Conservation (phyloP, 768 basidiomycete genomes). For the Termitomyces sp. region DNA sequence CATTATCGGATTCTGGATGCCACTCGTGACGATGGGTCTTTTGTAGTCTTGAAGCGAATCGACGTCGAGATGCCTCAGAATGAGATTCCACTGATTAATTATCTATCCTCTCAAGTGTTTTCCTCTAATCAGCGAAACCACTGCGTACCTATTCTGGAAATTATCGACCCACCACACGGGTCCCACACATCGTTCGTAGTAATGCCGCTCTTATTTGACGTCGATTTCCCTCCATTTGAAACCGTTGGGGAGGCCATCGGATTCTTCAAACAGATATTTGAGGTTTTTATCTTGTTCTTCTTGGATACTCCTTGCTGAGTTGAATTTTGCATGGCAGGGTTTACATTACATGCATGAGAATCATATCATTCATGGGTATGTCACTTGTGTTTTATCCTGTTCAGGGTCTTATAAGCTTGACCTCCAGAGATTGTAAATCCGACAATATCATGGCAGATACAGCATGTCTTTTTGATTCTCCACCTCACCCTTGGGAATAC, state of each 20-base stretch:
- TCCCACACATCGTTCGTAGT: slow-evolving; percentile 12
- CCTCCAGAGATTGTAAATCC: slow-evolving; percentile 11
- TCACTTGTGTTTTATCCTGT: neutral
- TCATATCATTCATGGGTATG: slow-evolving; percentile 26
- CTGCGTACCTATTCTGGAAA: slow-evolving; percentile 16
- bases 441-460: slow-evolving; percentile 16
- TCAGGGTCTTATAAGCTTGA: neutral
- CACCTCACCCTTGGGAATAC: slow-evolving; percentile 6
- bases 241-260: slow-evolving; percentile 24
- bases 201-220: slow-evolving; percentile 19
- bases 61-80: slow-evolving; percentile 9
- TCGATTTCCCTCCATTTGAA: slow-evolving; percentile 15
- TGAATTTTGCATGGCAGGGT: slow-evolving; percentile 14
- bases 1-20: slow-evolving; percentile 20
- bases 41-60: slow-evolving; percentile 23
- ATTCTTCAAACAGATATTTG: slow-evolving; percentile 27
- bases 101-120: slow-evolving; percentile 13
- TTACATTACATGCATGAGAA: slow-evolving; percentile 30
- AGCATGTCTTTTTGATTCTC: neutral
- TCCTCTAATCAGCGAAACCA: slow-evolving; percentile 15
- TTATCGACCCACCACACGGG: slow-evolving; percentile 13
- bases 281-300: slow-evolving; percentile 18
- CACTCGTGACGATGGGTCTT: slow-evolving; percentile 21
- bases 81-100: slow-evolving; percentile 23
- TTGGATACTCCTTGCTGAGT: neutral